Evolutionary conservation across 805 yeast genomes (phyloP).

Genomic region (Diddensiella caesifluorescens): DNA sequence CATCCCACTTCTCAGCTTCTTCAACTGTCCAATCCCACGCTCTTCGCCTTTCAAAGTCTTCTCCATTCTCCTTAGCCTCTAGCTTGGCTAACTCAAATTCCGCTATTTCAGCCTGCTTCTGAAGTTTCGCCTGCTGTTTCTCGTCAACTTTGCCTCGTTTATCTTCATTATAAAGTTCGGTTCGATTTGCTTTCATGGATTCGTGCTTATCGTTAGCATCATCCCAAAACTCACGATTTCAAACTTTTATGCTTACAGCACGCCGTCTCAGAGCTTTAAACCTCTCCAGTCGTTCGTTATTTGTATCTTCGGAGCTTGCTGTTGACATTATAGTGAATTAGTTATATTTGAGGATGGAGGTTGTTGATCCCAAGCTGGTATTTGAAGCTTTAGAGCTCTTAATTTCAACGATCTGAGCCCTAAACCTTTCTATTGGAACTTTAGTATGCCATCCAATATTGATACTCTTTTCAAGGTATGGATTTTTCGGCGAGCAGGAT

Average conservation of each 20-base stretch:
- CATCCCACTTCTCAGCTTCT: conserved; percentile 61
- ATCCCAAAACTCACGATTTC: neutral
- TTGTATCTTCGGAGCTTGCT: too few species aligned
- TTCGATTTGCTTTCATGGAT: conserved; percentile 32
- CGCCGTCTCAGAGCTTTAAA: conserved; percentile 28
- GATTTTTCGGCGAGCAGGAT: too few species aligned
- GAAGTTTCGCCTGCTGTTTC: conserved; percentile 28
- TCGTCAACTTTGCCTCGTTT: conserved; percentile 26
- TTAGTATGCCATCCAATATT: too few species aligned
- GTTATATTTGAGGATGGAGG: too few species aligned
- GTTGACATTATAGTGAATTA: too few species aligned
- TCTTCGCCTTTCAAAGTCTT: conserved; percentile 39
- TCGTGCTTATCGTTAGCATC: conserved; percentile 19
- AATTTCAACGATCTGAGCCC: too few species aligned
- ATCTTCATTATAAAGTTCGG: conserved; percentile 37
- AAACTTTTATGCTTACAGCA: conserved; percentile 17
- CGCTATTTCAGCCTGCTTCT: conserved; percentile 35
- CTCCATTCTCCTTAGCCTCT: conserved; percentile 37
- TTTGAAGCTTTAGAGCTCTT: too few species aligned
- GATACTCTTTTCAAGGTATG: too few species aligned
- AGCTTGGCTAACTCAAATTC: conserved; percentile 36
- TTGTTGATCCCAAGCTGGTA: too few species aligned
- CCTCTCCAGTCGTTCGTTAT: too few species aligned
- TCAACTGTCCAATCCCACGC: conserved; percentile 57
- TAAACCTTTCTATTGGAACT: too few species aligned